phyloP scores from a whole-genome alignment of 371 early-diverging fungal species.

The Scutellospora calospora region DNA sequence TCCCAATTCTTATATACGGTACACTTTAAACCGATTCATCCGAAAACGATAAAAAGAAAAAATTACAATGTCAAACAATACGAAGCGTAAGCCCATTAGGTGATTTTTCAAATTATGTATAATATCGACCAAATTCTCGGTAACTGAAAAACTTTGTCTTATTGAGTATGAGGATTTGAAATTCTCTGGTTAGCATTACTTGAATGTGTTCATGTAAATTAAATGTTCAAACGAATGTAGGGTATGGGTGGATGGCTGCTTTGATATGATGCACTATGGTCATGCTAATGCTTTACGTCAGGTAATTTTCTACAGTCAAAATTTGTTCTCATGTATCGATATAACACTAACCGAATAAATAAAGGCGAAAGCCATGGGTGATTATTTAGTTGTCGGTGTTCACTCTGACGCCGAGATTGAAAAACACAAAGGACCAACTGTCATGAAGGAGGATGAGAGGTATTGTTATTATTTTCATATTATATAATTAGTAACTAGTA shows the following conservation, averaged over 20 bases:
- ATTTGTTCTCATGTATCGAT: neutral
- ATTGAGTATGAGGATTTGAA: too few relatives aligned
- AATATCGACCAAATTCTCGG: too few relatives aligned
- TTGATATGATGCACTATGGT: slow-evolving; percentile 94
- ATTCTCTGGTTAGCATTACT: too few relatives aligned
- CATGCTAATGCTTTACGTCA: slow-evolving; percentile 97
- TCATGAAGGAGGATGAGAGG: slow-evolving; percentile 95
- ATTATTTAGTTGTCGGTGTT: slow-evolving; percentile 95
- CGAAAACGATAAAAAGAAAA: too few relatives aligned
- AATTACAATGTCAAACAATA: too few relatives aligned
- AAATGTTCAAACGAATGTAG: slow-evolving; percentile 45
- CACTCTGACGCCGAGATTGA: slow-evolving; percentile 93
- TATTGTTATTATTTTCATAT: slow-evolving; percentile 46
- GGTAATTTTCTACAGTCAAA: slow-evolving; percentile 60
- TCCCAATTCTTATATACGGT: too few relatives aligned
- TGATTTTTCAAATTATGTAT: too few relatives aligned
- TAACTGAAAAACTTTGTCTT: too few relatives aligned
- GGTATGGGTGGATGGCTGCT: slow-evolving; percentile 94
- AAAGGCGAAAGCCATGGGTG: slow-evolving; percentile 93
- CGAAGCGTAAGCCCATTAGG: too few relatives aligned
- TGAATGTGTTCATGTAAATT: neutral
- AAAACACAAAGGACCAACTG: slow-evolving; percentile 95
- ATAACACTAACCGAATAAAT: neutral
- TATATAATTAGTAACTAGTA: neutral
- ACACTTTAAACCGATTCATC: too few relatives aligned